Evolutionary conservation across 2,329 filamentous ascomycete species (phyloP).

Genomic region (Trichoderma sp.): DNA sequence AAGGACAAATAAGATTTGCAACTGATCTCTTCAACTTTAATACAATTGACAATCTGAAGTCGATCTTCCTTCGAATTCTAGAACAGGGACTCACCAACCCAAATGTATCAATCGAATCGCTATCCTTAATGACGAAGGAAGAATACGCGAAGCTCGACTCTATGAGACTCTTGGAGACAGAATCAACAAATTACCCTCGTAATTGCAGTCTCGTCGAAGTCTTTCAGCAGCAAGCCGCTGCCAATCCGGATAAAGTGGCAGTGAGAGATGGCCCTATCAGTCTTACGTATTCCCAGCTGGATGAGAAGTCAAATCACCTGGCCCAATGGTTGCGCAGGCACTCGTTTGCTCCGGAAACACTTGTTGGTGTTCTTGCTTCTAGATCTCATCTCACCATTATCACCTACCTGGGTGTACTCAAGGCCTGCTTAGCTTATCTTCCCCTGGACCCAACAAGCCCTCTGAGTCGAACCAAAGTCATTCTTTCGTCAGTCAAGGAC

Average conservation of each 20-base stretch:
- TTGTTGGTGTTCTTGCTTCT: not conserved
- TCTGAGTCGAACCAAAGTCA: not conserved
- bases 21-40: not conserved
- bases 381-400: not conserved
- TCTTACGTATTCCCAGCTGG: not conserved
- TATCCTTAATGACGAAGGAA: not conserved
- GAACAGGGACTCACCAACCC: not conserved
- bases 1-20: not conserved
- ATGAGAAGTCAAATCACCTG: not conserved
- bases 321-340: not conserved
- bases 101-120: not conserved
- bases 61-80: not conserved
- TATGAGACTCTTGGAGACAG: not conserved
- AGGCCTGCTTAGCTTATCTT: not conserved
- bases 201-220: not conserved
- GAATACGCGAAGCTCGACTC: not conserved
- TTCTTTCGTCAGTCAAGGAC: not conserved
- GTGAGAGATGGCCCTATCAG: not conserved
- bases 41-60: not conserved
- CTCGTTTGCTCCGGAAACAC: not conserved
- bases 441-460: not conserved
- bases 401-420: not conserved
- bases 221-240: not conserved
- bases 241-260: not conserved
- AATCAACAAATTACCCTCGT: not conserved